phyloP scores from a whole-genome alignment of 1,284 basidiomycete genomes.

The Takashimella koratensis region DNA sequence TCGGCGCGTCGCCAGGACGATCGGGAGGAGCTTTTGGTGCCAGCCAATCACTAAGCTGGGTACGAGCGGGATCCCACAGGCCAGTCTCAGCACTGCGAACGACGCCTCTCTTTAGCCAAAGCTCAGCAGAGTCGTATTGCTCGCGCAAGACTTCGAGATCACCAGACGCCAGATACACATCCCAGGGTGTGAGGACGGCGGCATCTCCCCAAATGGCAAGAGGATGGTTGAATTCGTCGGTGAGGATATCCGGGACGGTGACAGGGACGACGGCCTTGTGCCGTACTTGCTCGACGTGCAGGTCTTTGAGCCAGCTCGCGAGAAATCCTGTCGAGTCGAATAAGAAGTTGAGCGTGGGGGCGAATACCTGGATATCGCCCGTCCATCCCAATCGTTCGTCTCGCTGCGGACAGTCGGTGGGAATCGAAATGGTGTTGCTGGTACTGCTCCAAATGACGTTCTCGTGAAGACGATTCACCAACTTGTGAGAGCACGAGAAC shows the following conservation, averaged over 20 bases:
- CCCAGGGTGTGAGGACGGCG: slow-evolving; percentile 17
- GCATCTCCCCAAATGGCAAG: slow-evolving; percentile 23
- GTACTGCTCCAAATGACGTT: slow-evolving; percentile 17
- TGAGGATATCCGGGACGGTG: slow-evolving; percentile 8
- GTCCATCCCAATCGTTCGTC: slow-evolving; percentile 29
- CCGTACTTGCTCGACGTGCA: slow-evolving; percentile 13
- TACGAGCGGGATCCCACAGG: slow-evolving; percentile 10
- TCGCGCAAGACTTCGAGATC: slow-evolving; percentile 9
- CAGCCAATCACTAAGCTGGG: slow-evolving; percentile 25
- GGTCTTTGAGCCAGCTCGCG: slow-evolving; percentile 20
- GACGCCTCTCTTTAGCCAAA: slow-evolving; percentile 22
- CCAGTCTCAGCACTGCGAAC: slow-evolving; percentile 4
- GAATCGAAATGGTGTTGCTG: slow-evolving; percentile 20
- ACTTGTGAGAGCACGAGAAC: slow-evolving; percentile 19
- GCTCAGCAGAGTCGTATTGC: slow-evolving; percentile 13
- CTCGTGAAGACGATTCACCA: slow-evolving; percentile 19
- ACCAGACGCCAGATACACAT: slow-evolving; percentile 12
- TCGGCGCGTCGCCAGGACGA: slow-evolving; percentile 11
- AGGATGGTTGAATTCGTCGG: slow-evolving; percentile 2
- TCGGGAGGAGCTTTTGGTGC: slow-evolving; percentile 18
- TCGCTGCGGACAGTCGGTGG: slow-evolving; percentile 26
- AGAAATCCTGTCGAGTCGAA: slow-evolving; percentile 18
- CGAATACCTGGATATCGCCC: slow-evolving; percentile 23
- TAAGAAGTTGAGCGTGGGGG: slow-evolving; percentile 17
- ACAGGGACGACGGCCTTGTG: slow-evolving; percentile 14